These are phyloP conservation scores for Sclerotinia subarctica DNA, from an alignment of 2,329 filamentous ascomycete species.

Conservation along the genomic window DNA sequence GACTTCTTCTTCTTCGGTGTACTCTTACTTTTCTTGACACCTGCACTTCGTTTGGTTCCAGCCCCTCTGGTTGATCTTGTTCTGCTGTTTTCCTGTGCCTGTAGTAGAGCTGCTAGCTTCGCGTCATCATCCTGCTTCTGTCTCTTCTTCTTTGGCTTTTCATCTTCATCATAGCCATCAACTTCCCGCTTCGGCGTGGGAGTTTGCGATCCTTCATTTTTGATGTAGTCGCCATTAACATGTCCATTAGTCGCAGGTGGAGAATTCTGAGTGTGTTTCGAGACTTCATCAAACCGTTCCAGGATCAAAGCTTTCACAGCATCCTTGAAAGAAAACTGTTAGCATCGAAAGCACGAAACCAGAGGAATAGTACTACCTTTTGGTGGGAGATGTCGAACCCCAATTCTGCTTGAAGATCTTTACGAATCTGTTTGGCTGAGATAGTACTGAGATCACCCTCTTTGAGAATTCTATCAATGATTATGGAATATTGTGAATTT, in stretches of 20 bases:
- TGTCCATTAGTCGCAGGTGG: conserved; percentile 18
- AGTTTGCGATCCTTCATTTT: conserved; percentile 24
- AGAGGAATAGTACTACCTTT: conserved; percentile 36
- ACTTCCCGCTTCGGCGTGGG: conserved; percentile 12
- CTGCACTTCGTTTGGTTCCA: conserved; percentile 48
- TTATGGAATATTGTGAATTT: conserved; percentile 37
- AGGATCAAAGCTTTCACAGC: conserved; percentile 53
- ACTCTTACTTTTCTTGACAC: conserved; percentile 62
- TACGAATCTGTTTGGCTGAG: conserved; percentile 41
- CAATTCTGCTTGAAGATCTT: conserved; percentile 36
- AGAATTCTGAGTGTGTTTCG: conserved; percentile 21
- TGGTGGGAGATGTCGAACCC: conserved; percentile 40
- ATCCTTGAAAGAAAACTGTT: conserved; percentile 40
- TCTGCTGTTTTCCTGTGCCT: conserved; percentile 83
- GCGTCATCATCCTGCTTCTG: conserved; percentile 79
- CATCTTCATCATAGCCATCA: conserved; percentile 28
- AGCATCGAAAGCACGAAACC: conserved; percentile 13
- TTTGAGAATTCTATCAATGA: conserved; percentile 42
- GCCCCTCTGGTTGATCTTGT: conserved; percentile 72
- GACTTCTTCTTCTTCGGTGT: conserved; percentile 68
- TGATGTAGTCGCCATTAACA: conserved; percentile 19
- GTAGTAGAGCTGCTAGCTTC: conserved; percentile 78
- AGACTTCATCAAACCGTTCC: conserved; percentile 52
- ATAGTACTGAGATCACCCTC: conserved; percentile 40
- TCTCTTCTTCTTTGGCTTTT: conserved; percentile 51